Conservation (phyloP, 805 yeast species). For the Torulaspora quercuum region DNA sequence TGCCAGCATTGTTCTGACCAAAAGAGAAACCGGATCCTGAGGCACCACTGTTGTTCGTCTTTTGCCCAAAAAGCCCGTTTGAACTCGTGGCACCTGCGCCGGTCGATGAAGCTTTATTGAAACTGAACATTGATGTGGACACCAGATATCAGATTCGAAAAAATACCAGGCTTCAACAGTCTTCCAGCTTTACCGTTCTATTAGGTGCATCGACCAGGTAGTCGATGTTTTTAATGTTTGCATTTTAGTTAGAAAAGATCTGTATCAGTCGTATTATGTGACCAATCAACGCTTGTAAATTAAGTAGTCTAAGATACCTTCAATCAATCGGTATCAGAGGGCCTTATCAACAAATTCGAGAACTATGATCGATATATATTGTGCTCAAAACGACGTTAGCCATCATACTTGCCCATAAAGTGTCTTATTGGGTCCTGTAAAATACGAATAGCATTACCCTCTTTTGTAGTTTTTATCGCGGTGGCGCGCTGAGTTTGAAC, state of each 20-base stretch:
- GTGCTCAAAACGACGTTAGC: neutral
- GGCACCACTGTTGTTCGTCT: constrained; percentile 19
- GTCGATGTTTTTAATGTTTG: no score
- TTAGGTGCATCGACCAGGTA: no score
- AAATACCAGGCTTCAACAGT: no score
- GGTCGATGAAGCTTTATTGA: constrained; percentile 14
- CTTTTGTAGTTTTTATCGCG: constrained; percentile 1
- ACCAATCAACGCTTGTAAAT: neutral
- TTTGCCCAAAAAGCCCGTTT: constrained; percentile 36
- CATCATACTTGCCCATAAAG: no score
- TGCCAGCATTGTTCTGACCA: constrained; percentile 9
- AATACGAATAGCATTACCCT: constrained; percentile 2
- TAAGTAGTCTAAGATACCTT: neutral
- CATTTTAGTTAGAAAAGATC: no score
- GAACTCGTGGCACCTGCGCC: constrained; percentile 16
- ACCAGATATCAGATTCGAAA: no score
- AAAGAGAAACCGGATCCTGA: constrained; percentile 18
- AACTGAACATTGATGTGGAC: constrained; percentile 17
- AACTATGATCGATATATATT: no score
- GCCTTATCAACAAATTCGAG: no score
- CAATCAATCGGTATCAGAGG: no score
- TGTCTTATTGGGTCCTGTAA: no score
- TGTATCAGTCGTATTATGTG: constrained; percentile 1
- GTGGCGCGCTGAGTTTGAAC: constrained; percentile 3
- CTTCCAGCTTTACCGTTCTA: no score